phyloP scores from a whole-genome alignment of 148 eudicot species.

The Chenopodium album region DNA sequence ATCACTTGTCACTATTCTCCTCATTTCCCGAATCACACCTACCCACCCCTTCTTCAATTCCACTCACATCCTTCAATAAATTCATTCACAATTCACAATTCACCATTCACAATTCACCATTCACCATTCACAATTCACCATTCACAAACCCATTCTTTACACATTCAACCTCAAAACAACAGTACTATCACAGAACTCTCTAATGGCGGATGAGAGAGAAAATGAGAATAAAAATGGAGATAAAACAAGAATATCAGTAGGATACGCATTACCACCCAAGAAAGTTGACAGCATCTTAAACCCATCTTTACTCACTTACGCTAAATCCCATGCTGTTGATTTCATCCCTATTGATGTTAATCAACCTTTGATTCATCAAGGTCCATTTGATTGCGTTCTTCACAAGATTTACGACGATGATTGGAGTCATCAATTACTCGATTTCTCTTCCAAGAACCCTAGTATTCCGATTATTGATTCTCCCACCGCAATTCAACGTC shows the following conservation, averaged over 20 bases:
- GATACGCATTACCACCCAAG: slow-evolving; percentile 50
- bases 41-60: too few species aligned
- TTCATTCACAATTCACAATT: too few species aligned
- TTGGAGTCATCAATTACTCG: slow-evolving; percentile 42
- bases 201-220: neutral
- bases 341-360: slow-evolving; percentile 40
- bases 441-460: slow-evolving; percentile 35
- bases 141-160: too few species aligned
- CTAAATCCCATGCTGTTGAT: slow-evolving; percentile 39
- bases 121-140: too few species aligned
- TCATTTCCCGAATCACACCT: too few species aligned
- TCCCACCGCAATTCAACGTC: slow-evolving; percentile 44
- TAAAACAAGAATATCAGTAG: slow-evolving; percentile 25
- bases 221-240: neutral
- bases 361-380: slow-evolving; percentile 44
- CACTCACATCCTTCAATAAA: too few species aligned
- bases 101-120: too few species aligned
- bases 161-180: too few species aligned
- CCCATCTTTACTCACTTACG: slow-evolving; percentile 36
- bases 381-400: slow-evolving; percentile 51
- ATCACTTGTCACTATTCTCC: too few species aligned
- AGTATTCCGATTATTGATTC: slow-evolving; percentile 39
- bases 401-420: slow-evolving; percentile 51
- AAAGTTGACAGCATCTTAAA: slow-evolving; percentile 42
- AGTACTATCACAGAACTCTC: neutral